Conservation (phyloP, 2,329 filamentous ascomycete species). For the Botrytis deweyae region DNA sequence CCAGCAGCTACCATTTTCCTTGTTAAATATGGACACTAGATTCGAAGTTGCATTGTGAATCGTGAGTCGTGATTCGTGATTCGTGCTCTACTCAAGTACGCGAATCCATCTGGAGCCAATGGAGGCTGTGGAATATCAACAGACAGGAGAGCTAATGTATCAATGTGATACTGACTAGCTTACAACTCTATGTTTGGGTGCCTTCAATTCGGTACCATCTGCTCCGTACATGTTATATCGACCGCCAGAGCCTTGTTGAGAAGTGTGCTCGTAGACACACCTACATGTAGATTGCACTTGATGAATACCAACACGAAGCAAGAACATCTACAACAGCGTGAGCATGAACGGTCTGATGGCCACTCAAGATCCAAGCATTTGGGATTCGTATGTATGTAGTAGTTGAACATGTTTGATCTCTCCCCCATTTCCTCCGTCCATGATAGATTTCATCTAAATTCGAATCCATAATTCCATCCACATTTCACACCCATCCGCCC, state of each 20-base stretch:
- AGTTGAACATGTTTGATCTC: background rate
- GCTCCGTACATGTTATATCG: background rate
- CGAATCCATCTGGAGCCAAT: background rate
- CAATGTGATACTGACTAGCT: background rate
- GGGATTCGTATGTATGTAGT: background rate
- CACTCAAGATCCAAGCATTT: background rate
- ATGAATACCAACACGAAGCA: background rate
- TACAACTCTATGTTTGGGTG: slow-evolving; percentile 5
- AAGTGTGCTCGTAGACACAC: background rate
- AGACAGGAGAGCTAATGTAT: slow-evolving; percentile 3
- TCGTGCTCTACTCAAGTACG: background rate
- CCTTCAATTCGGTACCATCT: slow-evolving; percentile 6
- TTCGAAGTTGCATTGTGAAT: slow-evolving; percentile 5
- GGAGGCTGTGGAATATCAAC: background rate
- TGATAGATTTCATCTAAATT: background rate
- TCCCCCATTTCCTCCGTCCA: background rate
- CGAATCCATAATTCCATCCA: background rate
- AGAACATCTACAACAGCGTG: background rate
- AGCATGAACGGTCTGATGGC: too few species aligned
- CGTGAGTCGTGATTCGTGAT: background rate
- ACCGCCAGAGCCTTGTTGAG: background rate
- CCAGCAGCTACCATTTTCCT: slow-evolving; percentile 14
- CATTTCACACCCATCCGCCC: background rate
- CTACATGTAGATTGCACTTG: background rate
- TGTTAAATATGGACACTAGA: background rate